Conservation (phyloP, 2,329 filamentous ascomycete genomes). For the Arthroderma sp. region DNA sequence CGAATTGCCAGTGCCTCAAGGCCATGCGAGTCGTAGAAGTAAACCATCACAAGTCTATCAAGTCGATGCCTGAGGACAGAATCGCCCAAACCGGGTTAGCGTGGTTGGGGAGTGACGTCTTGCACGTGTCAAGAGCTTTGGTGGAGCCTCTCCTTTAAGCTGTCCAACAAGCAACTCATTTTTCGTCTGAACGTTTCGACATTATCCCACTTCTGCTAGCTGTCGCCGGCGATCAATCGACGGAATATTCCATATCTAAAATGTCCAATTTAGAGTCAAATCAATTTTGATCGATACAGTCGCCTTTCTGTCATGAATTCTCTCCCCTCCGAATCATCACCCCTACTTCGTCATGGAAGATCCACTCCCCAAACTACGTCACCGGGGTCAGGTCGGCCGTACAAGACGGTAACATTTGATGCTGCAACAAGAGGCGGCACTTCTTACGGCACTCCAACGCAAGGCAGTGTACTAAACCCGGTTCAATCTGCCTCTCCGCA, state of each 20-base stretch:
- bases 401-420: conserved; percentile 37
- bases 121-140: no score
- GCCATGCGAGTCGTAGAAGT: no score
- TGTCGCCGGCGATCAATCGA: neutral
- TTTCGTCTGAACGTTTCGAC: no score
- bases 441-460: conserved; percentile 28
- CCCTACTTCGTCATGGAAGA: conserved; percentile 5
- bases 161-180: no score
- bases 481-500: conserved; percentile 26
- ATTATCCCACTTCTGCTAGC: no score
- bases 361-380: conserved; percentile 20
- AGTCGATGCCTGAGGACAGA: no score
- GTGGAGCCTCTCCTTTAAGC: no score
- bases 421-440: conserved; percentile 33
- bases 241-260: neutral
- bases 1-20: no score
- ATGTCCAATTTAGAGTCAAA: neutral
- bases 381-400: conserved; percentile 23
- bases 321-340: conserved; percentile 7
- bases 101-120: no score
- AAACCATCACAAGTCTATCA: no score
- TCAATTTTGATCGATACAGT: neutral
- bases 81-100: no score
- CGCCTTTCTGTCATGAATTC: neutral
- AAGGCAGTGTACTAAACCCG: conserved; percentile 29